These are phyloP conservation scores for Climacium dendroides DNA, from an alignment of 225 moss, liverwort and hornwort genomes.

Conservation along the genomic window DNA sequence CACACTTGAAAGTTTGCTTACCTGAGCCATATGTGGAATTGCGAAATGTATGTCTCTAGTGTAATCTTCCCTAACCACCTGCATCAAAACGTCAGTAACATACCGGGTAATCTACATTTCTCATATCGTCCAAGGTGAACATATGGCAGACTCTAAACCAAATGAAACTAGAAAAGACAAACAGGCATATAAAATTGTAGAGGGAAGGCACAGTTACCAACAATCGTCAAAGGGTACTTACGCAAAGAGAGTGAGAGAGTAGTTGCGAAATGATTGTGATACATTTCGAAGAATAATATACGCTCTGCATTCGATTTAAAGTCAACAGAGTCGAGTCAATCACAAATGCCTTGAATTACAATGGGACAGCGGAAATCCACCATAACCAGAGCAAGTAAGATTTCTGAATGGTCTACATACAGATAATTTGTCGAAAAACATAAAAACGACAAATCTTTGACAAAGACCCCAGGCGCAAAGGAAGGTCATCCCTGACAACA, in stretches of 20 bases:
- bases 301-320: slow-evolving; percentile 36
- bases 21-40: slow-evolving; percentile 99
- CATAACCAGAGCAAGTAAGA: background rate
- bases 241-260: slow-evolving; percentile 89
- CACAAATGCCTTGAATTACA: background rate
- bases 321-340: background rate
- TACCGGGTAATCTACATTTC: background rate
- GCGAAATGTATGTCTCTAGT: slow-evolving; percentile 92
- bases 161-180: background rate
- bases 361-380: background rate
- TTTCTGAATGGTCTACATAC: background rate
- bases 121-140: background rate
- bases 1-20: background rate
- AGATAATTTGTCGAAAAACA: background rate
- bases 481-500: background rate
- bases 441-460: background rate
- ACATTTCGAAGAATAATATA: slow-evolving; percentile 78
- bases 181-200: background rate
- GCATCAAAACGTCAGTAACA: background rate
- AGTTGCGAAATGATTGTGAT: slow-evolving; percentile 71
- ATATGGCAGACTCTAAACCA: background rate
- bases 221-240: slow-evolving; percentile 21
- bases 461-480: background rate
- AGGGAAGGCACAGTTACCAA: background rate
- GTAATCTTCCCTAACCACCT: slow-evolving; percentile 99